Base-by-base conservation (phyloP, 78 protist species). In the Dictyostelium capitatum region DNA sequence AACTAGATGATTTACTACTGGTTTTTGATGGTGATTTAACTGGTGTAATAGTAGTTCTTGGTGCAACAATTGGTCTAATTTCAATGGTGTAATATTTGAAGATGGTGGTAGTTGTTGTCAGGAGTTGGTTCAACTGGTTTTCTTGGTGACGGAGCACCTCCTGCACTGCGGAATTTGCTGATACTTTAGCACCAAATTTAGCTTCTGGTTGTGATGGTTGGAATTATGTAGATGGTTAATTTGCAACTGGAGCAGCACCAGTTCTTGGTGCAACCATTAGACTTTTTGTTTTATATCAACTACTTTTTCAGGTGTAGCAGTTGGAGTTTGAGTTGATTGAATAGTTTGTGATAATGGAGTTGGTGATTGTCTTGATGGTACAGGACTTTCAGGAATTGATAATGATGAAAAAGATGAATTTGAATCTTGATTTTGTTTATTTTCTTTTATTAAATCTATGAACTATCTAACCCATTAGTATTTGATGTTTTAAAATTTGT, bases 141-240 rank as follows among this genome's bases (percentile, higher is more conserved):
- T 28, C 83, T 25, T 30, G 62, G 50, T 32, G 90, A 81, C 28
- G 92, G 84, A 6, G 64, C 83, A 37, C 92, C 92, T 11, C 81
- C 91, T 8, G 46, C 10, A 87, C 62, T 3, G 92, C 92, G 46
- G 92, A 80, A 15, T 87, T 87, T 50, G 75, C 75, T 7, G 51
- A 19, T 17, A 87, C 47, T 50, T 87, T 87, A 48, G 69, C 92
- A 14, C 48, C 54, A 23, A 82, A 82, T 74, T 80, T 25, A 37
- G 72, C 23, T 10, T 28, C 69, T 56, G 65, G 65, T 79, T 79
- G 83, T 23, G 37, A 15, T 51, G 37, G 37, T 14, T 53, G 48
- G 30, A 41, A 50, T 56, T 69, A 41, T 25, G 73, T 4, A 5
- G 28, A 19, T 20, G 84, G 56, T 15, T 37, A 1, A 10, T 47